phyloP scores from a whole-genome alignment of 139 green algal genomes.

The Pleodorina starrii region DNA sequence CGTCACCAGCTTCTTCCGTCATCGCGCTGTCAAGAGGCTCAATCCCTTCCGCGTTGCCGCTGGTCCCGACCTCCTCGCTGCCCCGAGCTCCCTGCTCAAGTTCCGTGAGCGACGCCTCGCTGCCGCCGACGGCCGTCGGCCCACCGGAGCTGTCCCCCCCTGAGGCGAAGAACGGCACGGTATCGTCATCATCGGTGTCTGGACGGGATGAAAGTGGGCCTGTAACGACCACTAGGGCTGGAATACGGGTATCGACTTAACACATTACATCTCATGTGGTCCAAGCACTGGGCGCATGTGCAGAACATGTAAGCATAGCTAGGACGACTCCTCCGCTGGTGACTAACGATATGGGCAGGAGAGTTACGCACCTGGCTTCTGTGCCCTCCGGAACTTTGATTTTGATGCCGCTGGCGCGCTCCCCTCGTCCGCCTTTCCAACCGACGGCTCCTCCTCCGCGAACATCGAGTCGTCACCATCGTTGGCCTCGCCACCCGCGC shows the following conservation, averaged over 20 bases:
- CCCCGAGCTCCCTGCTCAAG: neutral
- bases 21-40: neutral
- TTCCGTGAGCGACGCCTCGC: slow-evolving; percentile 17
- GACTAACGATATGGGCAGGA: too few relatives aligned
- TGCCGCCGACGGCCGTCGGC: neutral
- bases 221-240: too few relatives aligned
- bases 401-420: slow-evolving; percentile 1
- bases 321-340: too few relatives aligned
- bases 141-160: neutral
- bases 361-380: slow-evolving; percentile 38
- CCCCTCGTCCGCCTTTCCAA: neutral
- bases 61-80: neutral
- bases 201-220: too few relatives aligned
- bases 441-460: slow-evolving; percentile 6
- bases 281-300: too few relatives aligned
- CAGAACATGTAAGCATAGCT: too few relatives aligned
- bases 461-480: slow-evolving; percentile 37
- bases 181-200: too few relatives aligned
- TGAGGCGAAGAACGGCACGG: neutral
- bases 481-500: neutral
- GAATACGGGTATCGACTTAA: too few relatives aligned
- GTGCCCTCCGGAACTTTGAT: slow-evolving; percentile 41
- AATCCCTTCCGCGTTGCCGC: neutral
- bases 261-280: too few relatives aligned
- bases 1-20: neutral